Evolutionary conservation across 805 yeast genomes (phyloP), one percentile per base, ranked within the genome.

Genomic region (Teunomyces atbi): DNA sequence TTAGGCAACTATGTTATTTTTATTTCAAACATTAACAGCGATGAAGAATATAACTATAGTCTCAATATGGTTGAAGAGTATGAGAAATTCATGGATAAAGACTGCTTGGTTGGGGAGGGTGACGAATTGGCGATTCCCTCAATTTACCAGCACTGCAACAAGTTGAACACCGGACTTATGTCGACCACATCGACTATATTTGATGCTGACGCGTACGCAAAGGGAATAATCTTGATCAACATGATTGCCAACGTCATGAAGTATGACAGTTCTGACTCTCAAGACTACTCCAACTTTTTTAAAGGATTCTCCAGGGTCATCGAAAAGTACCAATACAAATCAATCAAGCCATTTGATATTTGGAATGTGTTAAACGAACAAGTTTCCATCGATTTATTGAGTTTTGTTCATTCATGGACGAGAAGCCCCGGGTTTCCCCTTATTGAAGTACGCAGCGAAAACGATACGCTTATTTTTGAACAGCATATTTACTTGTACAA

Each of bases 361-460:
- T 83, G 87, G 88, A 66, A 61, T 30, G 62, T 61, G 21, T 56
- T 74, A 42, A 61, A 66, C 56, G 51, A 69, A 38, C 46, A 50
- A 2, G 55, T 66, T 3, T 57, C 69, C 4, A 56, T 71, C 37
- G 83, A 81, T 54, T 54, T 82, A n/a, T 62, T 74, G 18, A 65
- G 75, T 0, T 78, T 83, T 44, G 66, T 77, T 50, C 75, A 78
- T 50, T 76, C 87, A 1, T 84, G 89, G 90, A 63, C 77, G 2
- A 73, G 79, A 55, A 61, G 74, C 11, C 73, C 83, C 0, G 90
- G 91, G 1, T 76, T 65, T 44, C 89, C 91, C 4, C 58, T 79
- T 2, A 55, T 84, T 5, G 54, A 60, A 2, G 78, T 79, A 2
- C 48, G 55, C 1, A 36, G 56, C 1, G 56, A 56, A 18, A 61